Evolutionary conservation across 108 stramenopile genomes (phyloP).

Genomic region (Nitzschia putrida): DNA sequence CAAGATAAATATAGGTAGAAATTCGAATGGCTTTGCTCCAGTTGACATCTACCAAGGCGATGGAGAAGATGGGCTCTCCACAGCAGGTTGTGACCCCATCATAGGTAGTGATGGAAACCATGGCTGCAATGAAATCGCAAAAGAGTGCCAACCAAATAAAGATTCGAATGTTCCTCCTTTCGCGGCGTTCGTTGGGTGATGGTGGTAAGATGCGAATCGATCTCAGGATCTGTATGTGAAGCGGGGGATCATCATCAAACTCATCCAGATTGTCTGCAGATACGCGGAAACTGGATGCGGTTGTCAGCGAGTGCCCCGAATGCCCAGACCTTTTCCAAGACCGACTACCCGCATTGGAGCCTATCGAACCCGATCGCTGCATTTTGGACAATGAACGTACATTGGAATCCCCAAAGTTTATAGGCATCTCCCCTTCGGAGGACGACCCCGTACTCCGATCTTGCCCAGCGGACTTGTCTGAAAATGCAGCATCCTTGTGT

Average conservation of each 20-base stretch:
- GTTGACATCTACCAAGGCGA: slow-evolving; percentile 8
- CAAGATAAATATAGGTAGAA: slow-evolving; percentile 31
- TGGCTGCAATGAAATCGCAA: slow-evolving; percentile 40
- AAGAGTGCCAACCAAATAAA: slow-evolving; percentile 33
- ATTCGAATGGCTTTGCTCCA: slow-evolving; percentile 36
- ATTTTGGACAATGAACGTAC: too few relatives aligned
- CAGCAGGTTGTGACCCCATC: slow-evolving; percentile 39
- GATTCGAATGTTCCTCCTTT: slow-evolving; percentile 22
- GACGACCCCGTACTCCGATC: too few relatives aligned
- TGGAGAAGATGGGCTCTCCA: slow-evolving; percentile 36
- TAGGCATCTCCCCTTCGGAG: too few relatives aligned
- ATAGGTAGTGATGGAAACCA: slow-evolving; percentile 35
- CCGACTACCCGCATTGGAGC: too few relatives aligned
- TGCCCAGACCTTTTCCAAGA: too few relatives aligned
- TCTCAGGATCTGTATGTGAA: slow-evolving; percentile 19
- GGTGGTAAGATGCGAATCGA: slow-evolving; percentile 28
- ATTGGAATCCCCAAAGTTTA: too few relatives aligned
- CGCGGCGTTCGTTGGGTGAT: slow-evolving; percentile 12
- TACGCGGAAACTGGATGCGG: too few relatives aligned
- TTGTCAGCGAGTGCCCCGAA: too few relatives aligned
- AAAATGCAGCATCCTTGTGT: too few relatives aligned
- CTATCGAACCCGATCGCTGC: too few relatives aligned
- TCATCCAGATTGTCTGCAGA: neutral
- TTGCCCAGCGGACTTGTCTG: too few relatives aligned
- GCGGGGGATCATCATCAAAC: slow-evolving; percentile 28